Conservation (phyloP, 805 yeast species). For the Wickerhamiella hasegawae region DNA sequence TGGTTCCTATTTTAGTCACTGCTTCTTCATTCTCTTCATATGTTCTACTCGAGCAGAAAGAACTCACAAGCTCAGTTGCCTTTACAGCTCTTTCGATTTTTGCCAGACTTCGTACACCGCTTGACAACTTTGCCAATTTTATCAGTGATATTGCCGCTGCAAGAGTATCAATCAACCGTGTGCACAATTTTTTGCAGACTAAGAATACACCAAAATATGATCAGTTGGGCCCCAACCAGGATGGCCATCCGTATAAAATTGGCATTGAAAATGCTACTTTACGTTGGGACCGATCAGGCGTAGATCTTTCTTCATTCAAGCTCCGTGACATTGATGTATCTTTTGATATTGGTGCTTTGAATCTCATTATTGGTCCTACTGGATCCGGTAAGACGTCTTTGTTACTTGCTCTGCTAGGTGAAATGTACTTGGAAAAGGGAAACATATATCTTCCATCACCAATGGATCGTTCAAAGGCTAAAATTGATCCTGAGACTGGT, state of each 20-base stretch:
- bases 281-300: constrained; percentile 35
- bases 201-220: constrained; percentile 77
- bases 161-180: constrained; percentile 87
- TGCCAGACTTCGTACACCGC: constrained; percentile 67
- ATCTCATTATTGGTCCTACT: constrained; percentile 86
- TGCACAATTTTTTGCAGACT: constrained; percentile 62
- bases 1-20: constrained; percentile 74
- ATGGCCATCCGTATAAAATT: constrained; percentile 42
- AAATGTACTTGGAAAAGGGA: constrained; percentile 65
- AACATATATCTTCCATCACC: constrained; percentile 67
- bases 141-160: constrained; percentile 73
- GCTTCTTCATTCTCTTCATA: constrained; percentile 69
- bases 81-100: constrained; percentile 84
- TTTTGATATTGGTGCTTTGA: constrained; percentile 61
- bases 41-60: constrained; percentile 50
- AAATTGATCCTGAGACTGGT: constrained; percentile 62
- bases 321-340: constrained; percentile 56
- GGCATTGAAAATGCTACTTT: constrained; percentile 67
- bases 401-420: constrained; percentile 81
- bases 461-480: constrained; percentile 50
- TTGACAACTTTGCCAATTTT: constrained; percentile 85
- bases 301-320: constrained; percentile 45
- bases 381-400: constrained; percentile 92
- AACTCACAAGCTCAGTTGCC: constrained; percentile 80
- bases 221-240: constrained; percentile 53